phyloP scores from a whole-genome alignment of 768 basidiomycete species.

The Austroboletus festivus region DNA sequence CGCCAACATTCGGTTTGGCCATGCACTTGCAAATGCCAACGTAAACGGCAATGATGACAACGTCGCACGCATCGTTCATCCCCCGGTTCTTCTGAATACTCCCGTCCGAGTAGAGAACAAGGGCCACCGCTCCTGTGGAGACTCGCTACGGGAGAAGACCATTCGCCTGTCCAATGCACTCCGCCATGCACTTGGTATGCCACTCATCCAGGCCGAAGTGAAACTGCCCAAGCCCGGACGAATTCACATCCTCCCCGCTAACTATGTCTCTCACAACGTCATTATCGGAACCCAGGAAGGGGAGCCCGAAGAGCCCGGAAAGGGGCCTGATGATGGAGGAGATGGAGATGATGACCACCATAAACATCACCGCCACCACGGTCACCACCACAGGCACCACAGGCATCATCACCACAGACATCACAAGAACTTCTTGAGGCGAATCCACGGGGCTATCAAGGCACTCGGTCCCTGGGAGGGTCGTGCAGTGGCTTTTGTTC shows the following conservation, averaged over 20 bases:
- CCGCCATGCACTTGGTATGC: slow-evolving; percentile 53
- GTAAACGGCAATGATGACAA: slow-evolving; percentile 27
- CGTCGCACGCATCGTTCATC: slow-evolving; percentile 21
- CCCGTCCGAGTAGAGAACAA: slow-evolving; percentile 9
- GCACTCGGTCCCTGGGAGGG: slow-evolving; percentile 81
- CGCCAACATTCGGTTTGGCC: slow-evolving; percentile 39
- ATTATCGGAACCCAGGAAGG: slow-evolving; percentile 6
- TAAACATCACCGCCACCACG: slow-evolving; percentile 10
- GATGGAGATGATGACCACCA: slow-evolving; percentile 5
- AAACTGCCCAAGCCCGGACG: slow-evolving; percentile 11
- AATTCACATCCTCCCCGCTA: slow-evolving; percentile 31
- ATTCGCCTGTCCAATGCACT: slow-evolving; percentile 52
- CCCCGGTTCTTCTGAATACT: slow-evolving; percentile 8
- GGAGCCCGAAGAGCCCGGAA: slow-evolving; percentile 6
- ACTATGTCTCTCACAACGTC: slow-evolving; percentile 1
- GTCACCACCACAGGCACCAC: slow-evolving; percentile 11
- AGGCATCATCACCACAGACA: slow-evolving; percentile 28
- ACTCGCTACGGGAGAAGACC: slow-evolving; percentile 46
- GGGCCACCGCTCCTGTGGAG: slow-evolving; percentile 30
- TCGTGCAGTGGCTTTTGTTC: slow-evolving; percentile 76
- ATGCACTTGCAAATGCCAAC: slow-evolving; percentile 33
- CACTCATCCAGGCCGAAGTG: slow-evolving; percentile 38
- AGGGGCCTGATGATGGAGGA: slow-evolving; percentile 2
- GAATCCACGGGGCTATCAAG: slow-evolving; percentile 65
- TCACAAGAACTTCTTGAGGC: slow-evolving; percentile 48